Base-by-base conservation (phyloP, 208 protist species). In the Leishmania aethiopica region DNA sequence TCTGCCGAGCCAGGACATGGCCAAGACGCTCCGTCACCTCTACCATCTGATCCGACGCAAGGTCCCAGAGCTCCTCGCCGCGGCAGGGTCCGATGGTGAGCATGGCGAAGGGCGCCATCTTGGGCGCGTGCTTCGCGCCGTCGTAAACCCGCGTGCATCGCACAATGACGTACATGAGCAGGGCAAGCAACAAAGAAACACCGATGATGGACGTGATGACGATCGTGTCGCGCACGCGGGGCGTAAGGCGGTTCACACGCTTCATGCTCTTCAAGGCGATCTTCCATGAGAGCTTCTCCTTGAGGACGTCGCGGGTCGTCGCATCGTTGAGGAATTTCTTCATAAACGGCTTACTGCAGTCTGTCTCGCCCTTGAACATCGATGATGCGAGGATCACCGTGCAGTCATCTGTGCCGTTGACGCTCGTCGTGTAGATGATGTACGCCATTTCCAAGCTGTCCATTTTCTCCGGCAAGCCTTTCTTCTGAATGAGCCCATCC, bases 81-180 rank as follows among this genome's bases (percentile, higher is more conserved):
- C 90, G 84, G 83, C 86, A 90, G 25, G 85, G 84, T 11, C 94
- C 94, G 70, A 97, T 83, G 69, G 91, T 88, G 69, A 90, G 72
- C 72, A 96, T 88, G 22, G 91, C 93, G 83, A 97, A 96, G 13
- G 94, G 94, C n/a, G 88, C 75, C 59, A 47, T 37, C 74, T 93
- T 95, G 0, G 94, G 94, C 1, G 94, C 94, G 88, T 96, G n/a
- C 87, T 66, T 92, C 0, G 66, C 22, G n/a, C 86, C 90, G 32
- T 97, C 84, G 89, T 96, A 95, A 25, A 90, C 85, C 49, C 82
- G 80, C 4, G 91, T 90, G 79, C 75, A 92, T 49, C 74, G 42
- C 22, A 92, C 88, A 45, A 97, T 79, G 37, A 90, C 32, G 81
- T n/a, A 79, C 28, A 79, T 32, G 78, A 57, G 35, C 0, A 77